A percentile compares a stretch with the other conserved stretches of the same genome.
Evolutionary conservation across 2,329 filamentous ascomycete genomes (phyloP).

Genomic region (Arthrobotrys sphaeroides): DNA sequence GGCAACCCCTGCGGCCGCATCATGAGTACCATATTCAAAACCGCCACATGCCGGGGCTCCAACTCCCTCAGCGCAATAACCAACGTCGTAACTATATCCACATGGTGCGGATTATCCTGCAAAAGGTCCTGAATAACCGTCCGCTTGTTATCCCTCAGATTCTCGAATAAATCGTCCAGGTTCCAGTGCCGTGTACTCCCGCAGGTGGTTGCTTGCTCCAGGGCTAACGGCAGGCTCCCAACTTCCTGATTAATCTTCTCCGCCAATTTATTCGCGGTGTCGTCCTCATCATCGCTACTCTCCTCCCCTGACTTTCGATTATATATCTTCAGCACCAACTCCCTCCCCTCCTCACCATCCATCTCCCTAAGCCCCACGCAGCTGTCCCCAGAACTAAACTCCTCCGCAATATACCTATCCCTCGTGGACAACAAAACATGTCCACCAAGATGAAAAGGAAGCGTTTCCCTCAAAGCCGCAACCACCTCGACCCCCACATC

Average conservation of each 20-base stretch:
- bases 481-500: neutral
- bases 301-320: neutral
- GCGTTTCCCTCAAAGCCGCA: neutral
- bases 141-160: neutral
- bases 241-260: neutral
- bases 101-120: neutral
- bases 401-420: slow-evolving; percentile 1
- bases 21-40: slow-evolving; percentile 7
- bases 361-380: neutral
- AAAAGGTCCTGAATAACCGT: neutral
- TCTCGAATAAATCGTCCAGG: neutral
- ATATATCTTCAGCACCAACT: slow-evolving; percentile 6
- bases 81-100: neutral
- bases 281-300: neutral
- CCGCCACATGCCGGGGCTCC: neutral
- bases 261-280: neutral
- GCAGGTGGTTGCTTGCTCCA: neutral
- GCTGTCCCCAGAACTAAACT: neutral
- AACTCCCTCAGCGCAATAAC: neutral
- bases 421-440: neutral
- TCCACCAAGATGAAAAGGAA: neutral
- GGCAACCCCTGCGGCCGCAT: slow-evolving; percentile 16
- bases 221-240: neutral
- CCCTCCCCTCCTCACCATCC: neutral
- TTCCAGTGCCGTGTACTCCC: neutral